phyloP scores from a whole-genome alignment of 768 basidiomycete species.

The Suillus occidentalis region DNA sequence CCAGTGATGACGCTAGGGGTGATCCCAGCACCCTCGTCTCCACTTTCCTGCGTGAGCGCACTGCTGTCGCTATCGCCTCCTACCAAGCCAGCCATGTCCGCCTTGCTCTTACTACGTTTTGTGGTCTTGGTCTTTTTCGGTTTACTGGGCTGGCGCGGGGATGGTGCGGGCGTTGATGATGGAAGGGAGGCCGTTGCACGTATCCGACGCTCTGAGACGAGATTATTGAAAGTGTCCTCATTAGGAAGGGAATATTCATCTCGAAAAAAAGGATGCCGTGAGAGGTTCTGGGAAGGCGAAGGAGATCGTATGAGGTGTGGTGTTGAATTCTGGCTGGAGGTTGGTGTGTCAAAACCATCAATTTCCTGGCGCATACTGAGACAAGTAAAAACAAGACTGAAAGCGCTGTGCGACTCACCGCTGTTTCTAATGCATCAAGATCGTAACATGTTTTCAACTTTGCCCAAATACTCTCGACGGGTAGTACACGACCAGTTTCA shows the following conservation, averaged over 20 bases:
- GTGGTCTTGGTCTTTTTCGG: conserved; percentile 46
- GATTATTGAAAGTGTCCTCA: conserved; percentile 58
- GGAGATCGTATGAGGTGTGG: conserved; percentile 62
- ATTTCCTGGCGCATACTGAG: conserved; percentile 36
- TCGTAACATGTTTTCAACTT: conserved; percentile 75
- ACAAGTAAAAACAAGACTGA: conserved; percentile 3
- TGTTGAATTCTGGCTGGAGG: conserved; percentile 39
- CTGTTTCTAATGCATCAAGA: conserved; percentile 69
- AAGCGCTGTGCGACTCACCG: conserved; percentile 44
- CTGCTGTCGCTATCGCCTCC: conserved; percentile 85
- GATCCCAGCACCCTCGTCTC: conserved; percentile 62
- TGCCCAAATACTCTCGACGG: conserved; percentile 68
- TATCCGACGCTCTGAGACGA: conserved; percentile 63
- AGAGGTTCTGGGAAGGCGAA: conserved; percentile 67
- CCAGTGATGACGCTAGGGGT: conserved; percentile 68
- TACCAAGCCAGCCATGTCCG: conserved; percentile 70
- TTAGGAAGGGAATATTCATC: conserved; percentile 63
- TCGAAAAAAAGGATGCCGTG: conserved; percentile 69
- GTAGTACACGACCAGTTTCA: conserved; percentile 63
- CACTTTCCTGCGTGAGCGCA: conserved; percentile 80
- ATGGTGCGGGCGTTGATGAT: conserved; percentile 57
- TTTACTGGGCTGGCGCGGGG: conserved; percentile 40
- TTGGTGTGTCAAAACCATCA: conserved; percentile 47
- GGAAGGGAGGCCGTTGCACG: conserved; percentile 58
- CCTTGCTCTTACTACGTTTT: conserved; percentile 43